Conservation (phyloP, 768 basidiomycete genomes). For the Boletus reticuloceps region DNA sequence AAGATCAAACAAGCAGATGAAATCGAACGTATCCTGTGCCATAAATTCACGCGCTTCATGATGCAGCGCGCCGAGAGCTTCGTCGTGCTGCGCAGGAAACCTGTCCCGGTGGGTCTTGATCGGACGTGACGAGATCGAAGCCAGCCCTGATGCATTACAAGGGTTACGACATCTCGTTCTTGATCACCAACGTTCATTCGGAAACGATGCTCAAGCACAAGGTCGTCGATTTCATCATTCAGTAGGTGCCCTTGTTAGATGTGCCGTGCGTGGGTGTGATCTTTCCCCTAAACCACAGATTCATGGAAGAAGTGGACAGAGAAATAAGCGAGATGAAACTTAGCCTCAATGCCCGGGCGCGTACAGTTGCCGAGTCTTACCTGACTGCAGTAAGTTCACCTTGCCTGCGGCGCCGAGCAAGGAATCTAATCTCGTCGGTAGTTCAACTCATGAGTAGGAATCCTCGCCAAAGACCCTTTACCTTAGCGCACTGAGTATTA, state of each 20-base stretch:
- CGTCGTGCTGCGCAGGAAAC: slow-evolving; percentile 92
- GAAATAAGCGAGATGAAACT: slow-evolving; percentile 99
- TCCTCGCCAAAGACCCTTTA: slow-evolving; percentile 1
- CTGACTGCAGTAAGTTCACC: slow-evolving; percentile 72
- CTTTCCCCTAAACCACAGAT: slow-evolving; percentile 43
- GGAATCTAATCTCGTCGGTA: slow-evolving; percentile 8
- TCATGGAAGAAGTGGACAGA: slow-evolving; percentile 99
- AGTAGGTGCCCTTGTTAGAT: slow-evolving; percentile 50
- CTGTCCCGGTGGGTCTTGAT: slow-evolving; percentile 64
- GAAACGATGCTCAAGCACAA: slow-evolving; percentile 99
- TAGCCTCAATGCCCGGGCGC: slow-evolving; percentile 90
- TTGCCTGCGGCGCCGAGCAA: background rate
- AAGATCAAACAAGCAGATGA: slow-evolving; percentile 99
- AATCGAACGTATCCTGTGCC: slow-evolving; percentile 94
- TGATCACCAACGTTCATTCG: slow-evolving; percentile 94
- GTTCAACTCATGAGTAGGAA: slow-evolving; percentile 26
- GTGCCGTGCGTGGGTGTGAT: background rate
- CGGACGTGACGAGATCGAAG: slow-evolving; percentile 10
- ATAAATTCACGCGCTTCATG: slow-evolving; percentile 99
- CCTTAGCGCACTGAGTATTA: slow-evolving; percentile 12
- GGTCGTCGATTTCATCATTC: slow-evolving; percentile 99
- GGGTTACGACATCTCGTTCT: slow-evolving; percentile 99
- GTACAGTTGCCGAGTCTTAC: slow-evolving; percentile 97
- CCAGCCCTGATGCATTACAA: slow-evolving; percentile 31
- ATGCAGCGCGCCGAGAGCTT: slow-evolving; percentile 99